Conservation (phyloP, 805 yeast species). For the Blastobotrys robertii region DNA sequence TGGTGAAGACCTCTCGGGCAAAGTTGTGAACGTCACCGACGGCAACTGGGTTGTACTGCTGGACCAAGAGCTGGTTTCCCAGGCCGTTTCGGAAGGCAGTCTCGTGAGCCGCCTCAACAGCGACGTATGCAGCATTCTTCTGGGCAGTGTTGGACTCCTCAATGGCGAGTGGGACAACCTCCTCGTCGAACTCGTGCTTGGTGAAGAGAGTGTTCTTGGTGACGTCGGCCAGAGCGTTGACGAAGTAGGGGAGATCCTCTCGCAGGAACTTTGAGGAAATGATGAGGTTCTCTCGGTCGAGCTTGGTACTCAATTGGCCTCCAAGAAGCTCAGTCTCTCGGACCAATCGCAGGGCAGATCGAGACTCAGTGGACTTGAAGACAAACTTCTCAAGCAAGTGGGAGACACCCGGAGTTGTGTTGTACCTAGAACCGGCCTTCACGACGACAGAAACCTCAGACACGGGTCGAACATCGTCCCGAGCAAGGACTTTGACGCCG, state of each 20-base stretch:
- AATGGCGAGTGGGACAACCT: slow-evolving; percentile 68
- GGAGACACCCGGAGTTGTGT: slow-evolving; percentile 64
- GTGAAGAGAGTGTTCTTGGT: slow-evolving; percentile 58
- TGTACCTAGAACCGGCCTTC: slow-evolving; percentile 76
- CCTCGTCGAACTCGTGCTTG: slow-evolving; percentile 75
- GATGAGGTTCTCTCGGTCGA: slow-evolving; percentile 78
- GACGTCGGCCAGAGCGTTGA: slow-evolving; percentile 71
- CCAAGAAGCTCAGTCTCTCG: slow-evolving; percentile 94
- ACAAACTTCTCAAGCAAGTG: slow-evolving; percentile 78
- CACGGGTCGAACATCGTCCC: slow-evolving; percentile 52
- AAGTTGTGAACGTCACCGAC: slow-evolving; percentile 56
- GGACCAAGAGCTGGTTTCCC: slow-evolving; percentile 73
- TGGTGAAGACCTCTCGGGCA: slow-evolving; percentile 59
- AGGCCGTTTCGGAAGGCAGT: slow-evolving; percentile 78
- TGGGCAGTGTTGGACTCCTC: slow-evolving; percentile 43
- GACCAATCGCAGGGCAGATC: slow-evolving; percentile 84
- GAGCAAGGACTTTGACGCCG: slow-evolving; percentile 21
- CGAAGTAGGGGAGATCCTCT: slow-evolving; percentile 86
- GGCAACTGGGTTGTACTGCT: slow-evolving; percentile 49
- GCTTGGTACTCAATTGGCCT: slow-evolving; percentile 58
- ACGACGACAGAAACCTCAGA: slow-evolving; percentile 73
- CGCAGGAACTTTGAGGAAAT: slow-evolving; percentile 75
- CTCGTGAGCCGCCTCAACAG: slow-evolving; percentile 70
- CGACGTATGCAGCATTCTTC: slow-evolving; percentile 44
- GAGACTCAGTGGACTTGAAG: slow-evolving; percentile 64